Evolutionary conservation across 331 rosid genomes (phyloP), one percentile per base, ranked within the genome.

Genomic region (Pyrus hybrid): DNA sequence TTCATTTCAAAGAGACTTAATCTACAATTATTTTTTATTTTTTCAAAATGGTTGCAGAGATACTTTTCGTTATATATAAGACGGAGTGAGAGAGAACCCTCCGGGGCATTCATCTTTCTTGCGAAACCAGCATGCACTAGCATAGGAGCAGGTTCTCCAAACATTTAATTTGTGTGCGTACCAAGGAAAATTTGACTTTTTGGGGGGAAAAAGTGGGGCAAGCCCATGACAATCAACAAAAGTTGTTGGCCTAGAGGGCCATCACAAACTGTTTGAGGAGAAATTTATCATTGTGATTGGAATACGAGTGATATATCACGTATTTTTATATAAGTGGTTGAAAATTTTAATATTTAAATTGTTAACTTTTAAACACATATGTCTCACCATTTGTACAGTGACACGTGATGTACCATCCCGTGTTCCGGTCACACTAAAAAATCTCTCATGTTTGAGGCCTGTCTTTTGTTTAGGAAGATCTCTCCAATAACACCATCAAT

Each of bases 221-320:
- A 2, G 21, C 57, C 21, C 21, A 17, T 1, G 1, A 51, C 57
- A 51, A 51, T 51, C 21, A 17, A 51, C 21, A 51, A 6, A 51
- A 51, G 21, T 17, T 17, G 4, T 51, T 7, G 21, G 57, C 57
- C 21, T 6, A 51, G 57, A 51, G 21, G 21, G 21, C 2, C 4
- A 37, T 37, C 45, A 37, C 45, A 37, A 37, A 37, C 3, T 7
- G 3, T 17, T 51, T 6, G 21, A 17, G 57, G 21, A 10, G 45
- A 37, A 37, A 37, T 37, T 10, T 37, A 37, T 37, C 4, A 37
- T 37, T 37, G 1, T 37, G 1, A 37, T 37, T 4, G 4, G 13
- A 37, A 37, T 0, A 37, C 1, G 43, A 37, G 45, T 37, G 4
- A 1, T 37, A 37, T 10, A 10, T 0, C 1, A 37, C 0, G 0